Evolutionary conservation across 495 filamentous ascomycete species (phyloP).

Genomic region (Aspergillus saccharolyticus): DNA sequence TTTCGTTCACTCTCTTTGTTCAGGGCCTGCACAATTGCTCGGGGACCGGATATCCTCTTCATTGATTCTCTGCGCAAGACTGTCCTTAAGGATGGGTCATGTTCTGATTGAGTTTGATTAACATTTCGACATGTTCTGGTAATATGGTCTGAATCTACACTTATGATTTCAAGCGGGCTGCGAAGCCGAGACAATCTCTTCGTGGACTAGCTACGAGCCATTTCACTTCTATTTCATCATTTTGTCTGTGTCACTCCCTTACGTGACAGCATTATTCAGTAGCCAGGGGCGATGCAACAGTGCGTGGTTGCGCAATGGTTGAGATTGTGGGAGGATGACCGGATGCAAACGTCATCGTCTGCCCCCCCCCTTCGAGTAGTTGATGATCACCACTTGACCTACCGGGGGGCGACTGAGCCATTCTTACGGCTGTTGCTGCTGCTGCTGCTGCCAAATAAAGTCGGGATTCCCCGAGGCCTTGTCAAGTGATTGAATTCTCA

Average conservation of each 20-base stretch:
- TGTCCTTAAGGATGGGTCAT: not conserved
- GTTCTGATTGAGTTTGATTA: not conserved
- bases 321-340: not conserved
- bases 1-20: not conserved
- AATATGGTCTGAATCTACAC: slow-evolving; percentile 4
- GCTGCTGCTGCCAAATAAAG: not conserved
- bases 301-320: not conserved
- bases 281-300: not conserved
- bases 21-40: not conserved
- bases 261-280: not conserved
- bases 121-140: slow-evolving; percentile 7
- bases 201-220: not conserved
- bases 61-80: not conserved
- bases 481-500: not conserved
- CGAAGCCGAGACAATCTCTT: not conserved
- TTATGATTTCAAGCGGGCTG: not conserved
- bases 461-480: not conserved
- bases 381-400: not conserved
- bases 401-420: not conserved
- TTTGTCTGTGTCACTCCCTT: not conserved
- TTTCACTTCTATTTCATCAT: not conserved
- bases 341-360: slow-evolving; percentile 7
- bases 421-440: too few relatives aligned
- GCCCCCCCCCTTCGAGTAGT: not conserved
- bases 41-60: not conserved